Conservation (phyloP, 2,329 filamentous ascomycete genomes). For the Phyllosticta citribraziliensis region DNA sequence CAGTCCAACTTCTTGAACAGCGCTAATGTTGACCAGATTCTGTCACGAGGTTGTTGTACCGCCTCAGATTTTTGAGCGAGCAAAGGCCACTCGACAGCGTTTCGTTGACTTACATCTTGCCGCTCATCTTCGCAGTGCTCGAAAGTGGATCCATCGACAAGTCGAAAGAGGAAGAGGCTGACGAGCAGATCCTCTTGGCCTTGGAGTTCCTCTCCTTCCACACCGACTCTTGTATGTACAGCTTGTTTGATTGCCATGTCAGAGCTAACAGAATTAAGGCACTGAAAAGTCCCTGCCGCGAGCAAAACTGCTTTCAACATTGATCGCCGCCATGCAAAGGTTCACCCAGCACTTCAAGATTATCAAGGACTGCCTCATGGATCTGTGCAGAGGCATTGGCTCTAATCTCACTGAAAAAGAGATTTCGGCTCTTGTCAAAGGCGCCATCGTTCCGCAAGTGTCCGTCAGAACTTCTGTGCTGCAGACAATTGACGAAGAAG, state of each 20-base stretch:
- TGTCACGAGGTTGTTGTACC: conserved; percentile 80
- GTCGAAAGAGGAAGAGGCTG: conserved; percentile 60
- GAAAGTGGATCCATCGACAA: conserved; percentile 68
- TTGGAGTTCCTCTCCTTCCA: conserved; percentile 86
- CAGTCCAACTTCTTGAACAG: not conserved
- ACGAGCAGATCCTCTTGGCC: conserved; percentile 81
- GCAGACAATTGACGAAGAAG: conserved; percentile 81
- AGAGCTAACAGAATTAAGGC: conserved; percentile 25
- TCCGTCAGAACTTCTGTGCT: conserved; percentile 76
- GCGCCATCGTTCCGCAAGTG: conserved; percentile 66
- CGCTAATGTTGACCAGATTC: conserved; percentile 38
- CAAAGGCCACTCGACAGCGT: conserved; percentile 88
- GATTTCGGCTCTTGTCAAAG: conserved; percentile 64
- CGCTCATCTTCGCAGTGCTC: conserved; percentile 70
- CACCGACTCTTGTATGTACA: conserved; percentile 56
- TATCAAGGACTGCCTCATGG: conserved; percentile 83
- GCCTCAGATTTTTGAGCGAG: conserved; percentile 80
- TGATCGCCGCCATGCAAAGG: conserved; percentile 75
- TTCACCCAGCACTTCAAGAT: conserved; percentile 93
- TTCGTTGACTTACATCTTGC: conserved; percentile 78
- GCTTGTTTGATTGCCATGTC: not conserved
- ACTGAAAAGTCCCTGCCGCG: conserved; percentile 68
- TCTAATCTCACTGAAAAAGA: conserved; percentile 68
- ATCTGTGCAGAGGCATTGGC: conserved; percentile 75
- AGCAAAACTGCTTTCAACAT: conserved; percentile 56